phyloP scores from a whole-genome alignment of 1,284 basidiomycete species.

The Naganishia sp. region DNA sequence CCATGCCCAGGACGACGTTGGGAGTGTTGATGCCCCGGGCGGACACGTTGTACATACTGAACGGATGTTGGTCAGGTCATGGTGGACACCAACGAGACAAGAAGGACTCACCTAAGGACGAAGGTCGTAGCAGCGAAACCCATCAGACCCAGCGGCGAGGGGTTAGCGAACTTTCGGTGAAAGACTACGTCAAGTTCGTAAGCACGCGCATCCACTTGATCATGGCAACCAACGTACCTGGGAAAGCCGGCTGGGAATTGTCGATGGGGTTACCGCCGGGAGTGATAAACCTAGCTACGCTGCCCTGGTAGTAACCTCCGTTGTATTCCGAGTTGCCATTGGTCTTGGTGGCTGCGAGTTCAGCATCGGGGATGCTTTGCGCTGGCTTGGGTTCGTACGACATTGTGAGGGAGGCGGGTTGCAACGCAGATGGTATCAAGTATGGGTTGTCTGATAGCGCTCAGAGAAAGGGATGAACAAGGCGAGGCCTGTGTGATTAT shows the following conservation, averaged over 20 bases:
- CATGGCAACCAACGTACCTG: constrained; percentile 31
- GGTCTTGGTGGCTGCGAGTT: not conserved
- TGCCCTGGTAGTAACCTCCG: constrained; percentile 21
- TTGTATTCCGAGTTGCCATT: constrained; percentile 3
- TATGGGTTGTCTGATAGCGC: not conserved
- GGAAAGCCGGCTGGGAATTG: constrained; percentile 48
- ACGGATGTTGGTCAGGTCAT: not conserved
- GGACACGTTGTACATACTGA: constrained; percentile 54
- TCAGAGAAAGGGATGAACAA: not conserved
- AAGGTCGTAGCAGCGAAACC: constrained; percentile 60
- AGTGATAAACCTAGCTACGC: constrained; percentile 45
- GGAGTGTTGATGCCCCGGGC: constrained; percentile 55
- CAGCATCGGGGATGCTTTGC: constrained; percentile 18
- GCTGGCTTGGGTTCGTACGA: constrained; percentile 29
- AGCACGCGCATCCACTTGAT: not conserved
- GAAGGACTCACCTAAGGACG: constrained; percentile 44
- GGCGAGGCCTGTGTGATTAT: not conserved
- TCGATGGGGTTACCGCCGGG: constrained; percentile 56
- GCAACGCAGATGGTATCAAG: not conserved
- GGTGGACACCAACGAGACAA: not conserved
- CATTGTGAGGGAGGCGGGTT: constrained; percentile 11
- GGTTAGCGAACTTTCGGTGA: constrained; percentile 58
- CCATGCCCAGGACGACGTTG: constrained; percentile 83
- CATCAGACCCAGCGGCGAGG: constrained; percentile 58
- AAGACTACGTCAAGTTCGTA: constrained; percentile 46